phyloP scores from a whole-genome alignment of 768 basidiomycete species.

The Brasilioporus rufonigricans region DNA sequence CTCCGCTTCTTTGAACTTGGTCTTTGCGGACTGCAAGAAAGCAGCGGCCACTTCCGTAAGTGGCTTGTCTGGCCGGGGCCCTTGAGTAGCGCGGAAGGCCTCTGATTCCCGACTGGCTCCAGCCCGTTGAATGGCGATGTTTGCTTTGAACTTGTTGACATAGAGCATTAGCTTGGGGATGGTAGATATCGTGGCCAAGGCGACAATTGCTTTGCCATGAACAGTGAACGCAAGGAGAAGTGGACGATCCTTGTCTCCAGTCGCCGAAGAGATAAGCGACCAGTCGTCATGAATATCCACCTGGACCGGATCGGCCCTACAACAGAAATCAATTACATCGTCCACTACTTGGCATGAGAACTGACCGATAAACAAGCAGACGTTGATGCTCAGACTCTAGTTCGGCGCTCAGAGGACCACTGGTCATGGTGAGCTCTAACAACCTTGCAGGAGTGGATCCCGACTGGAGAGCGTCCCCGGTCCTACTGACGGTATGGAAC shows the following conservation, averaged over 20 bases:
- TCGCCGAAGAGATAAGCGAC: conserved; percentile 47
- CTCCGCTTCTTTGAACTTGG: conserved; percentile 67
- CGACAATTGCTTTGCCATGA: conserved; percentile 63
- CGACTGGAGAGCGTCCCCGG: conserved; percentile 38
- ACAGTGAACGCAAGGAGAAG: conserved; percentile 76
- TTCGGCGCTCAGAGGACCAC: conserved; percentile 61
- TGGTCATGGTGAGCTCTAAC: conserved; percentile 73
- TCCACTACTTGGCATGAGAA: conserved; percentile 1
- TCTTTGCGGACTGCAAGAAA: conserved; percentile 73
- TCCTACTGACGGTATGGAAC: conserved; percentile 70
- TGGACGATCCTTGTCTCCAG: conserved; percentile 44
- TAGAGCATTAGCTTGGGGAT: conserved; percentile 77
- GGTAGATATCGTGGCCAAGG: conserved; percentile 68
- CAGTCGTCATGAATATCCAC: conserved; percentile 82
- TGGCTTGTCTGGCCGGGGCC: conserved; percentile 74
- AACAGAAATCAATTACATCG: conserved; percentile 3
- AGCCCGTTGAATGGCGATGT: conserved; percentile 68
- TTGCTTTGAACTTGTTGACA: conserved; percentile 68
- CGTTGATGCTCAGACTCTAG: conserved; percentile 78
- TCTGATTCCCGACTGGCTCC: conserved; percentile 79
- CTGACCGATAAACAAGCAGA: conserved; percentile 72
- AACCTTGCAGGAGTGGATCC: conserved; percentile 45
- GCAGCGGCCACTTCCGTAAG: conserved; percentile 84
- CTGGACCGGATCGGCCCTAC: conserved; percentile 74
- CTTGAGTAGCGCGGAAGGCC: conserved; percentile 70